Conservation (phyloP, 345 rosid species). For the Angophora floribunda region DNA sequence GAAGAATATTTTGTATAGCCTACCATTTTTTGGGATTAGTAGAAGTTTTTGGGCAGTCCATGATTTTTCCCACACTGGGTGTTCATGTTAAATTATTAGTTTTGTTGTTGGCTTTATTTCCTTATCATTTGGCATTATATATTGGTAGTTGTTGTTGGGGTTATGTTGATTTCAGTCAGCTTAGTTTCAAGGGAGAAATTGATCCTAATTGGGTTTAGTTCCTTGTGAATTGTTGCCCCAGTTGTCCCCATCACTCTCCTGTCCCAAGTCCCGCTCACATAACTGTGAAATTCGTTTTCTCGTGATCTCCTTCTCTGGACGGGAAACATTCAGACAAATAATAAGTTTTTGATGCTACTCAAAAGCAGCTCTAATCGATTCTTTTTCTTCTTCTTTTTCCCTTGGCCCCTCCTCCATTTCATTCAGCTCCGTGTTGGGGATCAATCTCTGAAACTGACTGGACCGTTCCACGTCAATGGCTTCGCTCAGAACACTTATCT, state of each 20-base stretch:
- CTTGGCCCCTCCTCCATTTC: slow-evolving; percentile 19
- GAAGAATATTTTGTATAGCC: too few species aligned
- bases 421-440: slow-evolving; percentile 19
- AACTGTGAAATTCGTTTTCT: neutral
- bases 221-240: too few species aligned
- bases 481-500: slow-evolving; percentile 22
- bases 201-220: too few species aligned
- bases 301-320: neutral
- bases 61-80: too few species aligned
- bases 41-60: too few species aligned
- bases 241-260: neutral
- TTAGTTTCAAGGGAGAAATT: too few species aligned
- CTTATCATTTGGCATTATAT: too few species aligned
- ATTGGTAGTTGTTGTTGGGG: too few species aligned
- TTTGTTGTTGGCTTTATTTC: too few species aligned
- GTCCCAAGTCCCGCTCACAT: neutral
- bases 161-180: too few species aligned
- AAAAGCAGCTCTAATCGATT: slow-evolving; percentile 9
- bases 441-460: slow-evolving; percentile 18
- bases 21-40: too few species aligned
- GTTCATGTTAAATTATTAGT: too few species aligned
- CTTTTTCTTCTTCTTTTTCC: neutral
- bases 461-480: slow-evolving; percentile 37
- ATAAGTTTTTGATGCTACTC: neutral
- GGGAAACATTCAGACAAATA: neutral